Evolutionary conservation across 2,329 filamentous ascomycete genomes (phyloP).

Genomic region (Botryotinia convoluta): DNA sequence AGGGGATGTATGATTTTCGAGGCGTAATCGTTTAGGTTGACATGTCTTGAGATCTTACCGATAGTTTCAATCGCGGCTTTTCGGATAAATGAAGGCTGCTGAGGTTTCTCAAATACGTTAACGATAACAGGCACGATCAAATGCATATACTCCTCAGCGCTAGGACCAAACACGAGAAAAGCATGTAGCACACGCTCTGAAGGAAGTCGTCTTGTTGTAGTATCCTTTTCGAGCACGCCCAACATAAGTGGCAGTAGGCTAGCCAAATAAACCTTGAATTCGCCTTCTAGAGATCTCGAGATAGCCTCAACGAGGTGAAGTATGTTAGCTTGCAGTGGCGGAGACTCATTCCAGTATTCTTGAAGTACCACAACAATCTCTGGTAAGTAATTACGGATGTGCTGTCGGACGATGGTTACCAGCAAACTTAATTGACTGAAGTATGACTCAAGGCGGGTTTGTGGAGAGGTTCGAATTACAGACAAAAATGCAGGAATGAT

Average conservation of each 20-base stretch:
- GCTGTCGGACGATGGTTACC: slow-evolving; percentile 92
- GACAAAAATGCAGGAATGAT: slow-evolving; percentile 92
- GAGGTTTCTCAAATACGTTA: slow-evolving; percentile 84
- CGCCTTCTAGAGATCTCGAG: slow-evolving; percentile 86
- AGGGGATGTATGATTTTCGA: slow-evolving; percentile 95
- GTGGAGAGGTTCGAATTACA: slow-evolving; percentile 79
- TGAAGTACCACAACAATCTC: slow-evolving; percentile 83
- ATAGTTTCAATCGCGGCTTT: slow-evolving; percentile 93
- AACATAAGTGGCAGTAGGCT: slow-evolving; percentile 90
- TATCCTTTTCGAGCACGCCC: slow-evolving; percentile 84
- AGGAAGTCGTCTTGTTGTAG: slow-evolving; percentile 68
- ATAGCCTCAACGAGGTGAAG: slow-evolving; percentile 91
- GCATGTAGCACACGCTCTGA: slow-evolving; percentile 92
- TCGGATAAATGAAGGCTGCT: slow-evolving; percentile 74
- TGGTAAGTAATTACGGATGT: slow-evolving; percentile 86
- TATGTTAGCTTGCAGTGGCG: slow-evolving; percentile 85
- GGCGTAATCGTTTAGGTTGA: slow-evolving; percentile 96
- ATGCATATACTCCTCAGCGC: slow-evolving; percentile 98
- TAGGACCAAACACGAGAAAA: slow-evolving; percentile 92
- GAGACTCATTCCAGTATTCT: slow-evolving; percentile 83
- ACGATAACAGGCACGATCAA: slow-evolving; percentile 96
- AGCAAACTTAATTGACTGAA: slow-evolving; percentile 95
- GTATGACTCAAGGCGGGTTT: slow-evolving; percentile 83
- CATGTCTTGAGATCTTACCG: slow-evolving; percentile 88
- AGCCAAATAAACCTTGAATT: slow-evolving; percentile 96